phyloP scores from a whole-genome alignment of 2,329 filamentous ascomycete genomes.

The Penicillium occitanis region DNA sequence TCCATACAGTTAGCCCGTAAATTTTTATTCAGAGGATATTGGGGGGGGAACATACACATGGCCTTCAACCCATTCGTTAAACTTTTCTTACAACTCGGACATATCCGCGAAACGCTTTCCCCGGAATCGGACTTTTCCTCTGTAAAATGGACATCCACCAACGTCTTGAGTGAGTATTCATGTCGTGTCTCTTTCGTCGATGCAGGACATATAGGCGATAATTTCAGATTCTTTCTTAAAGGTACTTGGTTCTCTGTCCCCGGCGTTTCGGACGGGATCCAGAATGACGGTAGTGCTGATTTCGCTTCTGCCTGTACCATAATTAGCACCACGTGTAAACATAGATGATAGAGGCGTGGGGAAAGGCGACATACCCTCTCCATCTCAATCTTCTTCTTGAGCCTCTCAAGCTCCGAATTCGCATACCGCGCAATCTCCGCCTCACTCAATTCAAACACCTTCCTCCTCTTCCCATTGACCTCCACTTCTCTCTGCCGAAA shows the following conservation, averaged over 20 bases:
- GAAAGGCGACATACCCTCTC: conserved; percentile 59
- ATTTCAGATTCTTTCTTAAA: conserved; percentile 62
- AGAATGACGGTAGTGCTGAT: conserved; percentile 78
- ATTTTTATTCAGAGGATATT: background rate
- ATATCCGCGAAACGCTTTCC: conserved; percentile 54
- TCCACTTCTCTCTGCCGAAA: conserved; percentile 41
- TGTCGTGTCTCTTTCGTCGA: conserved; percentile 68
- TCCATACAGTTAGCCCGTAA: background rate
- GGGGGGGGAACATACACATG: conserved; percentile 50
- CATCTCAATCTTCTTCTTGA: conserved; percentile 67
- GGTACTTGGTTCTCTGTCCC: conserved; percentile 55
- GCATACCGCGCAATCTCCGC: conserved; percentile 72
- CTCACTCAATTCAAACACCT: conserved; percentile 79
- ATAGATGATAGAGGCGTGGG: background rate
- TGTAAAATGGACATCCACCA: conserved; percentile 75
- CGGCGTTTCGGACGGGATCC: conserved; percentile 84
- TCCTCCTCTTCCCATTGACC: conserved; percentile 58
- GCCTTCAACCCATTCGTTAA: conserved; percentile 81
- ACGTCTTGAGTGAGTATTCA: conserved; percentile 71
- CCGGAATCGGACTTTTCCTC: conserved; percentile 59
- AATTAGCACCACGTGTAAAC: background rate
- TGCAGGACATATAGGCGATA: conserved; percentile 72
- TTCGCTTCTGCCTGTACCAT: conserved; percentile 54
- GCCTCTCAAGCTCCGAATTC: conserved; percentile 66
- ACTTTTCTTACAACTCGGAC: conserved; percentile 81